These are phyloP conservation scores for Ogataea methanolica DNA, from an alignment of 805 yeast genomes.

Conservation along the genomic window DNA sequence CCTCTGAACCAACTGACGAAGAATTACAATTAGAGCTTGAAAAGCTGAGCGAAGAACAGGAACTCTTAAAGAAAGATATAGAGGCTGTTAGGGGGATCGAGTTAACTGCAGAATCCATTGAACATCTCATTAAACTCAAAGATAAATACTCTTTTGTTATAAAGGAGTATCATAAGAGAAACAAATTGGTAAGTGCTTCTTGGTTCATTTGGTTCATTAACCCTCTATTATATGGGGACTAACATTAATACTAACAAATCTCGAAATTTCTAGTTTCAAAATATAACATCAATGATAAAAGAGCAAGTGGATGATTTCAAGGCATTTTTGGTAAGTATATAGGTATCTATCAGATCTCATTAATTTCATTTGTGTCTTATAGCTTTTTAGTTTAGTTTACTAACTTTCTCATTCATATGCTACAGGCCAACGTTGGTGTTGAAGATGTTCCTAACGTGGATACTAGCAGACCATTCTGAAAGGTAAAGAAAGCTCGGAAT, in stretches of 20 bases:
- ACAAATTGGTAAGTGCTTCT: neutral
- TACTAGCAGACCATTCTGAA: neutral
- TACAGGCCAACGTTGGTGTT: neutral
- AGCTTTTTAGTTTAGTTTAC: neutral
- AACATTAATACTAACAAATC: neutral
- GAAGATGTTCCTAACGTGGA: neutral
- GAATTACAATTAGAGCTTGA: too few species aligned
- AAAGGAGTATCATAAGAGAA: neutral
- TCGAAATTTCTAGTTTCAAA: slow-evolving; percentile 3
- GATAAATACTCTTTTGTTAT: neutral
- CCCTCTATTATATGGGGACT: neutral
- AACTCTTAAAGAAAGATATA: neutral
- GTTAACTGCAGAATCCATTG: neutral
- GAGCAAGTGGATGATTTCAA: slow-evolving; percentile 12
- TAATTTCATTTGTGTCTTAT: neutral
- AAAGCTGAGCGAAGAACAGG: too few species aligned
- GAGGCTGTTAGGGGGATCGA: neutral
- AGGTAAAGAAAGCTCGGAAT: too few species aligned
- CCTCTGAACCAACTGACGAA: too few species aligned
- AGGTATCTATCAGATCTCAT: neutral
- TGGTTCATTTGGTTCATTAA: neutral
- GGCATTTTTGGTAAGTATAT: slow-evolving; percentile 10
- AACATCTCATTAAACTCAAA: neutral
- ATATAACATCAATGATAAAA: slow-evolving; percentile 5
- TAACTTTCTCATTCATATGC: too few species aligned